Evolutionary conservation across 169 alveolate species (phyloP).

Genomic region (Theileria luwenshuni): DNA sequence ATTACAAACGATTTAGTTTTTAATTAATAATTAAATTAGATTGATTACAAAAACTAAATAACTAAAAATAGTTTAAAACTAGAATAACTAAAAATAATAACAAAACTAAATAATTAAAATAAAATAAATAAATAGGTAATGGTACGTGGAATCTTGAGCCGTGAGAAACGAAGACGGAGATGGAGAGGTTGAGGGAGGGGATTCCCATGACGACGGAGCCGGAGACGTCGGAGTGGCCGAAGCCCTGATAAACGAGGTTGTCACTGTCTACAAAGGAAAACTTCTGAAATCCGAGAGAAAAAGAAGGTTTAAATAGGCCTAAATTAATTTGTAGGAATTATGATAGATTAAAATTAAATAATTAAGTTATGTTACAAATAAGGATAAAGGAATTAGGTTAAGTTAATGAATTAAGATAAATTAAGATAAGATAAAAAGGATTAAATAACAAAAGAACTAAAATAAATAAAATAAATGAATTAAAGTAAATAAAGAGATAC

Average conservation of each 20-base stretch:
- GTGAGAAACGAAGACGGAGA: constrained; percentile 41
- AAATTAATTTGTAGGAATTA: background rate
- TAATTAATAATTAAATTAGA: background rate
- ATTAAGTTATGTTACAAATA: background rate
- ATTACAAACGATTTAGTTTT: too few relatives aligned
- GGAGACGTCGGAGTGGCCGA: constrained; percentile 56
- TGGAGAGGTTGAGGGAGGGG: constrained; percentile 46
- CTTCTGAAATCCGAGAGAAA: constrained; percentile 63
- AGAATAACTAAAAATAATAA: too few relatives aligned
- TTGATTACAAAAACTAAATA: background rate
- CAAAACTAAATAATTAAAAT: background rate
- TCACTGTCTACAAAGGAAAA: constrained; percentile 25
- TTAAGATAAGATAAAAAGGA: too few relatives aligned
- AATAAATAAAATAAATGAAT: too few relatives aligned
- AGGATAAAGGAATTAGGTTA: background rate
- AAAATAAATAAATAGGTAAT: too few relatives aligned
- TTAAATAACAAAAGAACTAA: too few relatives aligned
- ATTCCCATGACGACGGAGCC: constrained; percentile 58
- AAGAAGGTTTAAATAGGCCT: constrained; percentile 43
- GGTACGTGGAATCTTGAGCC: constrained; percentile 13
- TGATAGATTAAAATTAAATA: background rate
- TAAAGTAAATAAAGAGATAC: background rate
- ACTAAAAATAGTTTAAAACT: too few relatives aligned
- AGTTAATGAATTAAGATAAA: too few relatives aligned
- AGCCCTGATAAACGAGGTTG: constrained; percentile 29